Conservation (phyloP, 2,329 filamentous ascomycete species). For the Pyricularia pennisetigena region DNA sequence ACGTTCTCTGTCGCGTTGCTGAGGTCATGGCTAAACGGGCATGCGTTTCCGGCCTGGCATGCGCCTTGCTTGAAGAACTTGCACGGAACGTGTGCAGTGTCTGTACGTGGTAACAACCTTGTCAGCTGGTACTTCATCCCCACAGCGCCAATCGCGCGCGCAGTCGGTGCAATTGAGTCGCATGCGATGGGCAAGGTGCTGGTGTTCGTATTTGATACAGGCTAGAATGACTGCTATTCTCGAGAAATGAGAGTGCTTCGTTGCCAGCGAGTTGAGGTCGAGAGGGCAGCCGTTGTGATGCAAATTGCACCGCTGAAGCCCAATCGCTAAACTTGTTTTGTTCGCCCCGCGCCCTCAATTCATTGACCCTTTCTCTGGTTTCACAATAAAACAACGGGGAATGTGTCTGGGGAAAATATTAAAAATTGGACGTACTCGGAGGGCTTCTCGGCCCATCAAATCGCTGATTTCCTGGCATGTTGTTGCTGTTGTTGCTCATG, state of each 20-base stretch:
- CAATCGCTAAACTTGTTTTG: not conserved
- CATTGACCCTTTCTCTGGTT: not conserved
- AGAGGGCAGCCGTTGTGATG: not conserved
- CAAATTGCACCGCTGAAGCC: not conserved
- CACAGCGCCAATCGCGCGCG: not conserved
- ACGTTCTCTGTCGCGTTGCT: constrained; percentile 76
- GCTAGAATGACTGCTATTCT: not conserved
- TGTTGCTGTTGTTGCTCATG: constrained; percentile 21
- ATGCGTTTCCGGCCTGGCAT: constrained; percentile 92
- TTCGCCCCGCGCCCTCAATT: not conserved
- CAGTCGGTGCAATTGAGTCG: not conserved
- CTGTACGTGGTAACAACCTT: constrained; percentile 33
- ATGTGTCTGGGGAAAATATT: constrained; percentile 2
- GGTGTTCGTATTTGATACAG: not conserved
- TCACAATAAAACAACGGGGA: constrained; percentile 4
- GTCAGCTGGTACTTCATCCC: constrained; percentile 9
- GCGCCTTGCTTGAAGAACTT: constrained; percentile 97
- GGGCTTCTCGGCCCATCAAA: constrained; percentile 55
- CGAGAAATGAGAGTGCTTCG: not conserved
- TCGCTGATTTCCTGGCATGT: constrained; percentile 26
- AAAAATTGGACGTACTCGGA: constrained; percentile 41
- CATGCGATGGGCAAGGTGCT: not conserved
- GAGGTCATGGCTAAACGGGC: constrained; percentile 91
- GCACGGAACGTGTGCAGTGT: constrained; percentile 95
- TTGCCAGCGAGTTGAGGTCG: not conserved